Percentiles rank a stretch among this genome's conserved stretches.
Conservation (phyloP, 768 basidiomycete species). For the Amanita muscaria region DNA sequence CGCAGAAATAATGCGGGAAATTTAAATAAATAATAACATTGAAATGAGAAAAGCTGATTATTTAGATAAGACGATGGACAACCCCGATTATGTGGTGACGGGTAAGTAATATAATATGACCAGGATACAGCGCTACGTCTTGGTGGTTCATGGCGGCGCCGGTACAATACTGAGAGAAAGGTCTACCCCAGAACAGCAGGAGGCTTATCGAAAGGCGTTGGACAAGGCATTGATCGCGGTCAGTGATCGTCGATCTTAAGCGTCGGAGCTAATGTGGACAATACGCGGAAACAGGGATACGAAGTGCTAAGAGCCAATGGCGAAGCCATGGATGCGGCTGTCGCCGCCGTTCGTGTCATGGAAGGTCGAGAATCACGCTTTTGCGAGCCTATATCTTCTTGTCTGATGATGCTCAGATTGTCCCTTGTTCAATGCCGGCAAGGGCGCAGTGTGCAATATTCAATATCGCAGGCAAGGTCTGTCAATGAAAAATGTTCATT, state of each 20-base stretch:
- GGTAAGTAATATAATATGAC: background rate
- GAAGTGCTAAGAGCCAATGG: slow-evolving; percentile 56
- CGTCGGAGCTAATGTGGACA: background rate
- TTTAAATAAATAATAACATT: too few relatives aligned
- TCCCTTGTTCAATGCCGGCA: slow-evolving; percentile 71
- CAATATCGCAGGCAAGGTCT: slow-evolving; percentile 70
- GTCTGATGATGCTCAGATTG: slow-evolving; percentile 39
- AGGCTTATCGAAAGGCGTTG: slow-evolving; percentile 49
- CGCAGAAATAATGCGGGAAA: too few relatives aligned
- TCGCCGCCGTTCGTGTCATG: slow-evolving; percentile 63
- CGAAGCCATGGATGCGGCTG: slow-evolving; percentile 76
- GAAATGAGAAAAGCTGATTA: too few relatives aligned
- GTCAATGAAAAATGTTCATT: slow-evolving; percentile 2
- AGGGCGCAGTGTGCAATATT: slow-evolving; percentile 83
- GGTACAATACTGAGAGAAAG: slow-evolving; percentile 52
- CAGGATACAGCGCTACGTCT: slow-evolving; percentile 21
- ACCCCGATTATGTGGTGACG: too few relatives aligned
- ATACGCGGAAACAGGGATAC: slow-evolving; percentile 36
- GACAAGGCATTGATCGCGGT: slow-evolving; percentile 43
- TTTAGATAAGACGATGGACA: too few relatives aligned
- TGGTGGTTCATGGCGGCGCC: slow-evolving; percentile 78
- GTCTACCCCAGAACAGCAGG: slow-evolving; percentile 53
- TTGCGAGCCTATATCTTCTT: background rate
- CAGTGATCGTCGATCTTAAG: background rate
- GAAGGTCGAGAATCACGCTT: slow-evolving; percentile 43